Evolutionary conservation across 371 early-diverging fungal species (phyloP).

Genomic region (Rhizomucor miehei): DNA sequence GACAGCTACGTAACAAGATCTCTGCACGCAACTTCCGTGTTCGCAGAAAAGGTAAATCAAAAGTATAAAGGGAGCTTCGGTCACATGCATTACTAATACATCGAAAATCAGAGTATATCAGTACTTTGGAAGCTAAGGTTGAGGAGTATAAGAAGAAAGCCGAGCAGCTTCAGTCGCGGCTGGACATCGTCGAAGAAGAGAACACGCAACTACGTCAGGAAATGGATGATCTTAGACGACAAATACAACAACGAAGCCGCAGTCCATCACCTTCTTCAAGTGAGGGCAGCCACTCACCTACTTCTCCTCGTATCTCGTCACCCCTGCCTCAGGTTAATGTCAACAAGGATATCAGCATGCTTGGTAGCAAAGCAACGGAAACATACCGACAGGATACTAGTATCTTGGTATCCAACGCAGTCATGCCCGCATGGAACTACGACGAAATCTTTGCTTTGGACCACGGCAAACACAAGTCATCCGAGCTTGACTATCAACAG

Average conservation of each 20-base stretch:
- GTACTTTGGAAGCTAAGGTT: slow-evolving; percentile 77
- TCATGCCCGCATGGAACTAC: slow-evolving; percentile 48
- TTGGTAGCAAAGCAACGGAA: slow-evolving; percentile 44
- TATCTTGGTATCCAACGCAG: slow-evolving; percentile 47
- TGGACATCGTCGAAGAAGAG: slow-evolving; percentile 51
- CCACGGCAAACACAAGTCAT: not conserved
- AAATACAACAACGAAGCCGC: slow-evolving; percentile 19
- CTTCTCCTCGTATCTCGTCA: slow-evolving; percentile 32
- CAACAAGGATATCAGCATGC: slow-evolving; percentile 45
- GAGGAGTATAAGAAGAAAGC: slow-evolving; percentile 62
- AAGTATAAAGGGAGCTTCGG: not conserved
- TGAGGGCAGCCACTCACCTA: slow-evolving; percentile 12
- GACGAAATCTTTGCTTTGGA: slow-evolving; percentile 26
- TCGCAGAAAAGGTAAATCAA: slow-evolving; percentile 74
- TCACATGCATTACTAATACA: not conserved
- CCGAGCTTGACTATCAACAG: slow-evolving; percentile 7
- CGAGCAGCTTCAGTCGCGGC: slow-evolving; percentile 42
- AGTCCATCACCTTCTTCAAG: slow-evolving; percentile 11
- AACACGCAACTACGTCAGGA: slow-evolving; percentile 57
- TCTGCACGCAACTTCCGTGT: slow-evolving; percentile 87
- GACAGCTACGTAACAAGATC: slow-evolving; percentile 86
- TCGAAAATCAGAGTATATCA: slow-evolving; percentile 67
- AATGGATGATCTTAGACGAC: slow-evolving; percentile 41
- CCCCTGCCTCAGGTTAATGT: slow-evolving; percentile 38
- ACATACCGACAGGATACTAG: slow-evolving; percentile 47